Evolutionary conservation across 352 stramenopile species (phyloP).

Genomic region (Thalassiosira pacifica): DNA sequence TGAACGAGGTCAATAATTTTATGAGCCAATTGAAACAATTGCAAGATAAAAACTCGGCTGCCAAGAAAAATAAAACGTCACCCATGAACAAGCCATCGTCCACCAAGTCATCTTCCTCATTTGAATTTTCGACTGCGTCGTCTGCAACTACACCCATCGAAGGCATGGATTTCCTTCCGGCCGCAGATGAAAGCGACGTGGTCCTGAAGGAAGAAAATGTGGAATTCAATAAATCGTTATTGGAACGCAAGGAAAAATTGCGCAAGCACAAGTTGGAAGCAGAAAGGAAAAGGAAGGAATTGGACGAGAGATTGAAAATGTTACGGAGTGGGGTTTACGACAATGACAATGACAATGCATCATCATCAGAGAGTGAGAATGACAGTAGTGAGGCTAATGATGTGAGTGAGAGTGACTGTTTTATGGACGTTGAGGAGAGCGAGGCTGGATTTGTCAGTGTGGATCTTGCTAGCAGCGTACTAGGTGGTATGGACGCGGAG

Average conservation of each 20-base stretch:
- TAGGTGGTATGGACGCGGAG: background rate
- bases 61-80: background rate
- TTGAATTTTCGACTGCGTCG: background rate
- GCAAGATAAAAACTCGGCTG: background rate
- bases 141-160: background rate
- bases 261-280: conserved; percentile 45
- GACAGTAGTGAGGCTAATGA: background rate
- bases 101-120: background rate
- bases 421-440: no score
- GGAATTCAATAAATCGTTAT: conserved; percentile 38
- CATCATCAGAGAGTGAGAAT: background rate
- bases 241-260: conserved; percentile 59
- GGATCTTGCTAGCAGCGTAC: no score
- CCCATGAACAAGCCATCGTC: no score
- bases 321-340: conserved; percentile 24
- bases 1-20: conserved; percentile 58
- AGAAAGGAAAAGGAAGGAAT: conserved; percentile 44
- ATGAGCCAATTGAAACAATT: conserved; percentile 54
- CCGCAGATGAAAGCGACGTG: conserved; percentile 6
- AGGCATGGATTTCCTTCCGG: background rate
- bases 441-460: no score
- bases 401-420: background rate
- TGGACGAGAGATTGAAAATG: conserved; percentile 41
- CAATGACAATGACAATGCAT: background rate
- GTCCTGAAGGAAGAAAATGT: conserved; percentile 39